Conservation (phyloP, 1,284 basidiomycete genomes). For the Mycena sp. region DNA sequence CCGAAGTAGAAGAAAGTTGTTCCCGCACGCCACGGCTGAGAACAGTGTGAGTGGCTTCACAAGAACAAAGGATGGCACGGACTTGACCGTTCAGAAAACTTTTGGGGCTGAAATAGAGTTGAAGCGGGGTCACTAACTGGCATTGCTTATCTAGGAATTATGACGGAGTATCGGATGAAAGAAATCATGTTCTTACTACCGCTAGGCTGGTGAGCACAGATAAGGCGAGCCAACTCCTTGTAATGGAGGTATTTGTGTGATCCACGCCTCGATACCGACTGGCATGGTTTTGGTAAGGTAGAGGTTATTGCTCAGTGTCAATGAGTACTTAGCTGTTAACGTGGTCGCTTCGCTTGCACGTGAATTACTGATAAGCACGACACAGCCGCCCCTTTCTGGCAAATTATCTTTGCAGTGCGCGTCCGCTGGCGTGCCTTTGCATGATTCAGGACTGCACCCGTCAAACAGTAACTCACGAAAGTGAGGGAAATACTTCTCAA, state of each 20-base stretch:
- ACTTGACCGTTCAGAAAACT: constrained; percentile 87
- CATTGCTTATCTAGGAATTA: constrained; percentile 75
- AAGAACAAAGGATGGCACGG: constrained; percentile 20
- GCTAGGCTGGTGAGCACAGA: constrained; percentile 84
- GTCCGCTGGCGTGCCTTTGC: too few relatives aligned
- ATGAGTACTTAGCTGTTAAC: too few relatives aligned
- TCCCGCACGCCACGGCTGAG: constrained; percentile 90
- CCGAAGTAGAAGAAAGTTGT: constrained; percentile 99
- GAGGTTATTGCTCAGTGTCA: not conserved
- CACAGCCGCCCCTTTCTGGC: too few relatives aligned
- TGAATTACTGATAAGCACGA: too few relatives aligned
- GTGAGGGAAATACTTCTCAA: too few relatives aligned
- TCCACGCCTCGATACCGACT: constrained; percentile 84
- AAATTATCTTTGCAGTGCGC: too few relatives aligned
- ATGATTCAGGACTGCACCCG: too few relatives aligned
- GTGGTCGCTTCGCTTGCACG: too few relatives aligned
- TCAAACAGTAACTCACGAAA: too few relatives aligned
- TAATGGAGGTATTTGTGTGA: constrained; percentile 92
- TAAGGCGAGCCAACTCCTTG: constrained; percentile 82
- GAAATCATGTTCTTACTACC: constrained; percentile 67
- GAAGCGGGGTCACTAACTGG: constrained; percentile 87
- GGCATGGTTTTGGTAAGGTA: constrained; percentile 60
- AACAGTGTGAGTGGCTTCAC: too few relatives aligned
- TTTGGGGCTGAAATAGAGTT: constrained; percentile 92
- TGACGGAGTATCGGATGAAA: not conserved